Conservation (phyloP, 148 eudicot genomes). For the Persicaria maculosa region DNA sequence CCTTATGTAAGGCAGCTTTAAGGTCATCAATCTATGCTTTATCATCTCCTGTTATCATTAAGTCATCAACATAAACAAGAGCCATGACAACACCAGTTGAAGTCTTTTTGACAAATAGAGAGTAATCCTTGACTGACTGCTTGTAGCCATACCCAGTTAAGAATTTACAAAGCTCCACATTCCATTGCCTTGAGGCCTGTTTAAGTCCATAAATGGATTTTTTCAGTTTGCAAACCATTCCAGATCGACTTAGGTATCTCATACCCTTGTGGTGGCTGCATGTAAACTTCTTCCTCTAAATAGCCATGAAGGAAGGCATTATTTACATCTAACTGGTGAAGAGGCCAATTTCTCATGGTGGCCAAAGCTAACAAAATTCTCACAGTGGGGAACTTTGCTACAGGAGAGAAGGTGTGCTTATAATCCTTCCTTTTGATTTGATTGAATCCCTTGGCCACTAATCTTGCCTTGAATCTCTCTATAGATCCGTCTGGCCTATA, state of each 20-base stretch:
- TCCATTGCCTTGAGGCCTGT: not conserved
- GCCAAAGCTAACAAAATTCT: not conserved
- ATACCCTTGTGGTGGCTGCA: not conserved
- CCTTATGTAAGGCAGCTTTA: too few relatives aligned
- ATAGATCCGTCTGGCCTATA: not conserved
- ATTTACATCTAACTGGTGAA: not conserved
- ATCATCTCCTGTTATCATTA: too few relatives aligned
- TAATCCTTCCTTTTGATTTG: not conserved
- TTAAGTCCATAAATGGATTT: not conserved
- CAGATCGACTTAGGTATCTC: too few relatives aligned
- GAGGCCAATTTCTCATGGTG: not conserved
- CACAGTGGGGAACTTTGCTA: not conserved
- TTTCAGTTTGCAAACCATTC: too few relatives aligned
- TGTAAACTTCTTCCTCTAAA: not conserved
- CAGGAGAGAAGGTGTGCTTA: not conserved
- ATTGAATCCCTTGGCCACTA: not conserved
- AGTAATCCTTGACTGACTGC: too few relatives aligned
- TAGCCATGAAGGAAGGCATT: not conserved
- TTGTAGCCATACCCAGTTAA: too few relatives aligned
- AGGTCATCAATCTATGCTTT: too few relatives aligned
- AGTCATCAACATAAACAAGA: too few relatives aligned
- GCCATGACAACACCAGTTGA: too few relatives aligned
- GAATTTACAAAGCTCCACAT: too few relatives aligned
- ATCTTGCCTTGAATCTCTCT: not conserved
- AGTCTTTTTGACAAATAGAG: too few relatives aligned